These are phyloP conservation scores for Chalciporus pseudorubinellus DNA, from an alignment of 768 basidiomycete genomes.

Conservation along the genomic window DNA sequence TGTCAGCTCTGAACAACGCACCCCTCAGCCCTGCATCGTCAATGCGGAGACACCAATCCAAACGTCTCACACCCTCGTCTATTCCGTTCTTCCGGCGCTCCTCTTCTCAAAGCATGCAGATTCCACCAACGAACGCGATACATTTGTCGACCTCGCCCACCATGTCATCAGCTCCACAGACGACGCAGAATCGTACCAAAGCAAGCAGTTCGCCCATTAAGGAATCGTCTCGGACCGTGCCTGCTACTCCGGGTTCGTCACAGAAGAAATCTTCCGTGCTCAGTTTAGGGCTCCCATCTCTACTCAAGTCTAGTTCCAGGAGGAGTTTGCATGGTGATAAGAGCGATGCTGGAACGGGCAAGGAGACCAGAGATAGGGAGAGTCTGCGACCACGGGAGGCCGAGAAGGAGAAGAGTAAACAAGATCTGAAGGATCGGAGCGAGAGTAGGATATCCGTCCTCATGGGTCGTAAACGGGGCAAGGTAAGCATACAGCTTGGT, in stretches of 20 bases:
- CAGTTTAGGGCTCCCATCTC: slow-evolving; percentile 74
- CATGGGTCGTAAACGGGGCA: slow-evolving; percentile 88
- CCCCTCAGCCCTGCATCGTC: slow-evolving; percentile 76
- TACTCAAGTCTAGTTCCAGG: slow-evolving; percentile 83
- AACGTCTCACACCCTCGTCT: slow-evolving; percentile 85
- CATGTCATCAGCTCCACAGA: slow-evolving; percentile 45
- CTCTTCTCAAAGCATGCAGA: slow-evolving; percentile 83
- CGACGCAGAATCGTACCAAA: slow-evolving; percentile 42
- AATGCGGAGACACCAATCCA: slow-evolving; percentile 60
- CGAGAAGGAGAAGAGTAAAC: slow-evolving; percentile 59
- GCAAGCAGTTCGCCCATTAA: slow-evolving; percentile 51
- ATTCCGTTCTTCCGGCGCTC: slow-evolving; percentile 94
- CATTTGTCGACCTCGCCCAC: slow-evolving; percentile 49
- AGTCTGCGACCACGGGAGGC: slow-evolving; percentile 39
- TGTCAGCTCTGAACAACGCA: slow-evolving; percentile 51
- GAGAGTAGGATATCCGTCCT: slow-evolving; percentile 86
- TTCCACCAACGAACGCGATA: slow-evolving; percentile 44
- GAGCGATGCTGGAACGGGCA: slow-evolving; percentile 35
- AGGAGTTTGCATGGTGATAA: slow-evolving; percentile 71
- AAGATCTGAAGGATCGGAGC: slow-evolving; percentile 80
- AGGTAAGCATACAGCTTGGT: slow-evolving; percentile 51
- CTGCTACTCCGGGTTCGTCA: slow-evolving; percentile 54
- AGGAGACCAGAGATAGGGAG: slow-evolving; percentile 64
- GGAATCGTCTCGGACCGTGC: slow-evolving; percentile 50
- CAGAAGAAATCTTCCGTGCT: slow-evolving; percentile 83